Evolutionary conservation across 805 yeast species (phyloP), one percentile per base, ranked within the genome.

Genomic region (Wickerhamia fluorescens): DNA sequence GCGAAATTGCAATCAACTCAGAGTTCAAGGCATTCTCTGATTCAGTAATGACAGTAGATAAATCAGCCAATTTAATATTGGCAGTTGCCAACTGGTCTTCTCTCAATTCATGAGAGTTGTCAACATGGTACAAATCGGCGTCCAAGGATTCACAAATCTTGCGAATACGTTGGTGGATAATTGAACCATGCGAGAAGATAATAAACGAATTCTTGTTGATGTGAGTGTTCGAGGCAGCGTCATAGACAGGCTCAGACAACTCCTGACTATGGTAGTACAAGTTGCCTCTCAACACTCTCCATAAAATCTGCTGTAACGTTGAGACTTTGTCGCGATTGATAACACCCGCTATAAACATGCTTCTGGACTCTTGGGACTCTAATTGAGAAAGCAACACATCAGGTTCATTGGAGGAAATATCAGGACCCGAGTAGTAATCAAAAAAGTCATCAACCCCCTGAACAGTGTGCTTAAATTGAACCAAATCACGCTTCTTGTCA

Each of bases 271-370:
- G 78, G 53, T 88, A 73, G 47, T 72, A 85, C 40, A 94, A 64
- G 53, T 92, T 92, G 48, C 98, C 98, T 53, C 98, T 76, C 38
- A 89, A 69, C 12, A 86, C 76, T 58, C 99, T 73, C 95, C 96
- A 92, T 27, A 87, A 60, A 33, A 92, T 85, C 45, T 77, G 82
- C 50, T 87, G 87, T 38, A 92, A 63, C 2, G 79, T 66, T 10
- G 69, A 73, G 16, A 86, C 67, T 47, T 81, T 82, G 7, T 66
- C 73, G 44, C 92, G 71, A 24, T 76, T 69, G 25, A 92, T 78
- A 9, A 89, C 88, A 29, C 97, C 98, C 6, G 92, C 74, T 28
- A 83, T 73, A 39, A 78, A 75, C 46, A 26, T 33, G 17, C 61
- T 34, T 14, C 53, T 34, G 6, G 32, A 9, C 10, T 50, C 49